Conservation (phyloP, 2,329 filamentous ascomycete species). For the Aspergillaceae sp. region DNA sequence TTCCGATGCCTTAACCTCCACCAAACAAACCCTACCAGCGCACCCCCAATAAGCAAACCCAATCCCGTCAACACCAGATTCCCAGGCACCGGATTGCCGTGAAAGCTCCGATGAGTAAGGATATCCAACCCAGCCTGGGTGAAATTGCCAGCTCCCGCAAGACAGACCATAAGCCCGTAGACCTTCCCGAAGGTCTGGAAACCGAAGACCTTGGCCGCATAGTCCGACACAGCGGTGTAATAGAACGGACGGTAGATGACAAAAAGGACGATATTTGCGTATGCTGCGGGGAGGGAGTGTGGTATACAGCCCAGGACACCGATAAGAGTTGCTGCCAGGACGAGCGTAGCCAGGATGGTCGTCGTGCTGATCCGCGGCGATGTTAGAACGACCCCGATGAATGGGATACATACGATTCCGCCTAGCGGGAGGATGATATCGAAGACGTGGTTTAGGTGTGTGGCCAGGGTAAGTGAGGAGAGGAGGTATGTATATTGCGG, state of each 20-base stretch:
- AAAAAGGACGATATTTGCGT: slow-evolving; percentile 68
- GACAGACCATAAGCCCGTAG: slow-evolving; percentile 83
- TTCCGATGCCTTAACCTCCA: slow-evolving; percentile 14
- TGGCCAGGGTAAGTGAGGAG: slow-evolving; percentile 50
- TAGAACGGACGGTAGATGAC: slow-evolving; percentile 80
- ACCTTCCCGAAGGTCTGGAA: slow-evolving; percentile 88
- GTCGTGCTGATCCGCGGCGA: slow-evolving; percentile 72
- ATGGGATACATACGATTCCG: slow-evolving; percentile 74
- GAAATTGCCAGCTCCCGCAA: slow-evolving; percentile 77
- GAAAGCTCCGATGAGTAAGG: slow-evolving; percentile 64
- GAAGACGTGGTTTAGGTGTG: slow-evolving; percentile 72
- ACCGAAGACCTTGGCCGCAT: slow-evolving; percentile 83
- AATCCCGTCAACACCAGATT: slow-evolving; percentile 56
- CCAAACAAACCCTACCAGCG: slow-evolving; percentile 59
- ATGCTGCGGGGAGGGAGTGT: slow-evolving; percentile 58
- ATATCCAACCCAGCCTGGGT: slow-evolving; percentile 71
- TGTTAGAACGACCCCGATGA: slow-evolving; percentile 55
- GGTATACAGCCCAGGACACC: slow-evolving; percentile 69
- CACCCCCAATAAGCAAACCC: slow-evolving; percentile 45
- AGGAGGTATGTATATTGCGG: slow-evolving; percentile 74
- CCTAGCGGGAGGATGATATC: slow-evolving; percentile 77
- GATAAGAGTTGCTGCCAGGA: slow-evolving; percentile 62
- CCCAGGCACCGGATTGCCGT: slow-evolving; percentile 65
- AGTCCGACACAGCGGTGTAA: slow-evolving; percentile 82
- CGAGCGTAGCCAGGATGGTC: slow-evolving; percentile 61